Base-by-base conservation (phyloP, 2,329 filamentous ascomycete genomes). In the Rhinocladiella mackenziei region DNA sequence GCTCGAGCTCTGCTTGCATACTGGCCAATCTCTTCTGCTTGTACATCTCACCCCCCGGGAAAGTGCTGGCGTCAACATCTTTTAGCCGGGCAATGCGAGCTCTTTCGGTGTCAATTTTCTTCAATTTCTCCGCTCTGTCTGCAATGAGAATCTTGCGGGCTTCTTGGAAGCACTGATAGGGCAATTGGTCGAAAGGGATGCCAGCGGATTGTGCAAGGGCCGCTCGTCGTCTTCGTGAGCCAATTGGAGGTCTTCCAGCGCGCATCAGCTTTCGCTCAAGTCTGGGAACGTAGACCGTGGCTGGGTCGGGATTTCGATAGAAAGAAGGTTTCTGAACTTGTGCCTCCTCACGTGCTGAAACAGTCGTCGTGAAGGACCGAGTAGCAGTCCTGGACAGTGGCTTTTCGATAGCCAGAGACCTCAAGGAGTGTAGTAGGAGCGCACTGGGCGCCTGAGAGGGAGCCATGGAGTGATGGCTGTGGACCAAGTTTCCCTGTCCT, bases 121-220 rank as follows among this genome's bases (percentile, higher is more conserved):
- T 70, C 38, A 97, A 59, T 71, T 95, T 97, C 67, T 91, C 78
- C 54, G 81, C 73, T 29, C 91, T 80, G 64, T 98, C 92, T 42
- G 78, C 79, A 40, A 81, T 75, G 43, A 98, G 72, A 36, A 97
- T 69, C 63, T 88, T 86, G 52, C 89, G 80, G 29, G 92, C 92
- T 70, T 96, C 89, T 69, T 98, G 92, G 72, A 97, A 98, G 68
- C 87, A 92, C 75, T 97, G 91, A 70, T 94, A 98, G 13, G 92
- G 92, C 56, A 98, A 73, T 63, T 91, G 85, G 71, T 95, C 88
- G 62, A 98, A 96, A 18, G 89, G 88, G 37, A 95, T 71, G 58
- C 83, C 77, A 51, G 75, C 53, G 71, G 77, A 58, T 71, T 78
- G 59, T 75, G 70, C 80, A 49, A 89, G 65, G 19, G 85, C 85